phyloP scores from a whole-genome alignment of 495 filamentous ascomycete species.

The Hypoxylon fuscum region DNA sequence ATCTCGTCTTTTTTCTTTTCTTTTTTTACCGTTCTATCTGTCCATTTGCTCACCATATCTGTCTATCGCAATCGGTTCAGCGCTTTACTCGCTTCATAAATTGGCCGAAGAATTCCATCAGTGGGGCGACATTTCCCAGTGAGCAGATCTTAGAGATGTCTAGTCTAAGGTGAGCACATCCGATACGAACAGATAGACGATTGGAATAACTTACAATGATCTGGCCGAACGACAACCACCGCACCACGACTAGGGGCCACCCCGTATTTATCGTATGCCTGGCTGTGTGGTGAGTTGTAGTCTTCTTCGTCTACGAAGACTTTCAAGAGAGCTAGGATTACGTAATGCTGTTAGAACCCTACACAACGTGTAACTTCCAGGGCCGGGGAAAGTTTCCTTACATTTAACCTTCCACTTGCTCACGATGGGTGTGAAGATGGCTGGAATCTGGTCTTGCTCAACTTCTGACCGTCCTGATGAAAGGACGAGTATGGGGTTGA shows the following conservation, averaged over 20 bases:
- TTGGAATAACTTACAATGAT: constrained; percentile 75
- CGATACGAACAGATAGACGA: too few relatives aligned
- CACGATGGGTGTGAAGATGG: constrained; percentile 65
- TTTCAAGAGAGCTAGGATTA: constrained; percentile 64
- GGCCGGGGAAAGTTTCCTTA: constrained; percentile 37
- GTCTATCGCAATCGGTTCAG: too few relatives aligned
- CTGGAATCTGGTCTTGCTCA: constrained; percentile 68
- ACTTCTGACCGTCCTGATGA: constrained; percentile 60
- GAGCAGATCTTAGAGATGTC: constrained; percentile 43
- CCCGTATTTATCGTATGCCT: constrained; percentile 69
- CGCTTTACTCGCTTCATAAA: constrained; percentile 24
- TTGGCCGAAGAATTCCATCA: constrained; percentile 35
- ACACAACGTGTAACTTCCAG: too few relatives aligned
- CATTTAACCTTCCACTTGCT: constrained; percentile 69
- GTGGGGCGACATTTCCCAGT: constrained; percentile 15
- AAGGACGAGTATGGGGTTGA: constrained; percentile 68
- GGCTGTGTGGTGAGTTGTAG: constrained; percentile 71
- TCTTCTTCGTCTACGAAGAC: constrained; percentile 73
- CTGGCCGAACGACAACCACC: constrained; percentile 69
- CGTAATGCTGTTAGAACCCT: too few relatives aligned
- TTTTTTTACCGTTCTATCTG: too few relatives aligned
- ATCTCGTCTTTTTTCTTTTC: too few relatives aligned
- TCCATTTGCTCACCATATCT: too few relatives aligned
- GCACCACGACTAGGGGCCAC: constrained; percentile 63
- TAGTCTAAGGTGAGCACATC: constrained; percentile 26